Conservation (phyloP, 805 yeast species). For the Myxozyma vanderwaltii region DNA sequence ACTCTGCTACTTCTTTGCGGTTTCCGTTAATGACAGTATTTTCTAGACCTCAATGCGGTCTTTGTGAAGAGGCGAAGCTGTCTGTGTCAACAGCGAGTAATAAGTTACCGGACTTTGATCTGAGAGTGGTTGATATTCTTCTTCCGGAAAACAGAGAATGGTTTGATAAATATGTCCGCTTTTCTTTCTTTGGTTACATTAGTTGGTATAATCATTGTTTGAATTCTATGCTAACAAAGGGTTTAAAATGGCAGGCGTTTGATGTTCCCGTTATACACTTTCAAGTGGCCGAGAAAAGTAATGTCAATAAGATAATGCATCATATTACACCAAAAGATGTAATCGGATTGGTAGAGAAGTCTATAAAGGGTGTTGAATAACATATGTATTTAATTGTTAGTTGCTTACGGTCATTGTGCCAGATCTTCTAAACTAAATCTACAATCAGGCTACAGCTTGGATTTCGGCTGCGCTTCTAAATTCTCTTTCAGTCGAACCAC, state of each 20-base stretch:
- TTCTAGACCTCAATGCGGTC: constrained; percentile 44
- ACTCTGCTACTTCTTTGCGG: not conserved
- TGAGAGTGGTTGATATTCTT: constrained; percentile 41
- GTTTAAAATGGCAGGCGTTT: constrained; percentile 36
- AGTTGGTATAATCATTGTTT: no score
- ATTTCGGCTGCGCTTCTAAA: not conserved
- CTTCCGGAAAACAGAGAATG: constrained; percentile 41
- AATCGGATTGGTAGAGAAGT: constrained; percentile 1
- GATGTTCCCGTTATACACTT: constrained; percentile 45
- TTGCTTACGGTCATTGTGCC: no score
- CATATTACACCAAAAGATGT: constrained; percentile 25
- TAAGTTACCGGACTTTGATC: constrained; percentile 20
- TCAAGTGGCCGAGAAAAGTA: constrained; percentile 11
- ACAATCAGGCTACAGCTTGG: constrained; percentile 11
- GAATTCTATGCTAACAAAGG: not conserved
- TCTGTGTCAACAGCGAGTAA: constrained; percentile 33
- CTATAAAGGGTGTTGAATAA: not conserved
- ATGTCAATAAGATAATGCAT: constrained; percentile 18
- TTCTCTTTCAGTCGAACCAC: constrained; percentile 17
- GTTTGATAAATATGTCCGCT: constrained; percentile 42
- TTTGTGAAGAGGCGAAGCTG: constrained; percentile 42
- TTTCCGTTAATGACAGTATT: constrained; percentile 37
- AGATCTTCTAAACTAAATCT: not conserved
- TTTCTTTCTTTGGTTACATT: not conserved
- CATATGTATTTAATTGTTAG: no score